Percentiles rank a stretch among this genome's conserved stretches.
phyloP scores from a whole-genome alignment of 2,329 filamentous ascomycete genomes.

The Cladosporium colombiae region DNA sequence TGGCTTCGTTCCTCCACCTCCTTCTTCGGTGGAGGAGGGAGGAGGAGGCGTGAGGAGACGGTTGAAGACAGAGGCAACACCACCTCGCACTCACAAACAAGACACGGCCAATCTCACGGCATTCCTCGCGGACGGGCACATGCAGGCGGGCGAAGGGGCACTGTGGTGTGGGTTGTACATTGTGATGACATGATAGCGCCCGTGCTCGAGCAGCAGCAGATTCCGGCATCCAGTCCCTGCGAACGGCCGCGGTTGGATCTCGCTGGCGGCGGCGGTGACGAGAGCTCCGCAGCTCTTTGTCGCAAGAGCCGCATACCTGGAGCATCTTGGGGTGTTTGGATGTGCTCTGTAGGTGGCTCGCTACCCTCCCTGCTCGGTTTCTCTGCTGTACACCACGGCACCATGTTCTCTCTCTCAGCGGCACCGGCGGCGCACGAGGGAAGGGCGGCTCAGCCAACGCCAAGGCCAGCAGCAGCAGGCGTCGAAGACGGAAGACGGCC shows the following conservation, averaged over 20 bases:
- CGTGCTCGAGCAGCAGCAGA: conserved; percentile 1
- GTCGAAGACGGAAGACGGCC: background rate
- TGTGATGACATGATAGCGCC: conserved; percentile 11
- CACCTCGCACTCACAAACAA: background rate
- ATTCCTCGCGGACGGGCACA: conserved; percentile 1
- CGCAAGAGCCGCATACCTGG: background rate
- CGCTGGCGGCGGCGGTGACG: conserved; percentile 6
- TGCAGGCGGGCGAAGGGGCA: background rate
- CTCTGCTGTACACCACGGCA: background rate
- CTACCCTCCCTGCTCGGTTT: background rate
- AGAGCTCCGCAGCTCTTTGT: conserved; percentile 13
- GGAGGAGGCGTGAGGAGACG: background rate
- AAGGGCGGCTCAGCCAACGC: no score
- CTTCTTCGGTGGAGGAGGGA: background rate
- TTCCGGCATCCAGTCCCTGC: background rate
- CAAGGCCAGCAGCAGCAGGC: conserved; percentile 1
- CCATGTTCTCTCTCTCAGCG: background rate
- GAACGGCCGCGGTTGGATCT: conserved; percentile 1
- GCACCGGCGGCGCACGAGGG: background rate
- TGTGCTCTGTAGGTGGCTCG: background rate
- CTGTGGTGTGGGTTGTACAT: conserved; percentile 7
- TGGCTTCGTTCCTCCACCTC: background rate
- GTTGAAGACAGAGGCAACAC: background rate
- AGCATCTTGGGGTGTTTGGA: background rate
- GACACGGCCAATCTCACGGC: background rate